Conservation (phyloP, 169 alveolate genomes). For the Cryptosporidium muris region DNA sequence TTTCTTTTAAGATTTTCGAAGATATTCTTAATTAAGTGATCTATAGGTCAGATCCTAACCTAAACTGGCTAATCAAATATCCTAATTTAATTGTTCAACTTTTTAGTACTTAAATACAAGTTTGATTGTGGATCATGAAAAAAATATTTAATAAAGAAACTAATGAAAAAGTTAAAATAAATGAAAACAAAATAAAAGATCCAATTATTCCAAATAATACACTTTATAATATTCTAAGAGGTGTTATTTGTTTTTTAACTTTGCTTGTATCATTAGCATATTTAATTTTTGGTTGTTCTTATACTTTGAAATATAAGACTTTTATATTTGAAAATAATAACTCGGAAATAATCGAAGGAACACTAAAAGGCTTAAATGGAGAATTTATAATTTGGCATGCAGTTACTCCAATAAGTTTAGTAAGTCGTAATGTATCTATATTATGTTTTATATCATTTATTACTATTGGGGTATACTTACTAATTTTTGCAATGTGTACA, state of each 20-base stretch:
- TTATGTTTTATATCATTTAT: slow-evolving; percentile 53
- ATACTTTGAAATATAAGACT: slow-evolving; percentile 52
- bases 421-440: slow-evolving; percentile 50
- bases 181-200: slow-evolving; percentile 7
- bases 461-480: slow-evolving; percentile 36
- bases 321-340: slow-evolving; percentile 48
- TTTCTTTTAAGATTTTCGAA: too few relatives aligned
- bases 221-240: slow-evolving; percentile 51
- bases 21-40: too few relatives aligned
- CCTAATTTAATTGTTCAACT: too few relatives aligned
- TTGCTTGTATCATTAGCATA: slow-evolving; percentile 43
- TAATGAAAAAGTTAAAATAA: background rate
- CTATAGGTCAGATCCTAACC: too few relatives aligned
- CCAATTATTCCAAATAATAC: slow-evolving; percentile 46
- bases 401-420: slow-evolving; percentile 54
- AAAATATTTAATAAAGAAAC: background rate
- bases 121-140: background rate
- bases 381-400: slow-evolving; percentile 64
- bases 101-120: too few relatives aligned
- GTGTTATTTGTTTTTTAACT: slow-evolving; percentile 20
- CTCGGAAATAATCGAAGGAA: slow-evolving; percentile 53
- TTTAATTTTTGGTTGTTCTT: slow-evolving; percentile 45
- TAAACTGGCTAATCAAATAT: too few relatives aligned
- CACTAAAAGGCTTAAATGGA: slow-evolving; percentile 56
- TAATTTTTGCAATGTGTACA: slow-evolving; percentile 46